These are phyloP conservation scores for Brachypodium distachyon DNA, from an alignment of 202 grass and related monocot genomes.

Conservation along the genomic window DNA sequence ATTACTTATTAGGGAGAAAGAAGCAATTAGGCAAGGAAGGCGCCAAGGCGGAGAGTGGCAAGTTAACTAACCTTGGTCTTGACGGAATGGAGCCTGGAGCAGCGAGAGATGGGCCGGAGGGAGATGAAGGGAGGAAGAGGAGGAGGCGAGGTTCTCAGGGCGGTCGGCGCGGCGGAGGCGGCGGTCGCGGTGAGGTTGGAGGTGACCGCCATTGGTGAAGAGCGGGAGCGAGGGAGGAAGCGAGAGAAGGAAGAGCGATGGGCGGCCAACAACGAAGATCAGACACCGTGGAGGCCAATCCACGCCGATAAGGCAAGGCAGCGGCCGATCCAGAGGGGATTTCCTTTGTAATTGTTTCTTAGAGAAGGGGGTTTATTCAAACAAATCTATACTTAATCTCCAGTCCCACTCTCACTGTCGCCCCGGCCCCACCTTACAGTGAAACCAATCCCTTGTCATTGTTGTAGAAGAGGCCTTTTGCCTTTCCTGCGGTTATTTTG, in stretches of 20 bases:
- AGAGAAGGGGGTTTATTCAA: too few relatives aligned
- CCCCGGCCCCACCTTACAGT: too few relatives aligned
- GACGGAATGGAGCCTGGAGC: constrained; percentile 29
- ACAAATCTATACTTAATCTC: too few relatives aligned
- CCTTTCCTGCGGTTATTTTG: too few relatives aligned
- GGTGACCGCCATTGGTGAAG: constrained; percentile 27
- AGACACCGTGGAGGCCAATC: constrained; percentile 23
- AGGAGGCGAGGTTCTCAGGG: background rate
- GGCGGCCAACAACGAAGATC: constrained; percentile 5
- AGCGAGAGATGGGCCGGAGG: constrained; percentile 21
- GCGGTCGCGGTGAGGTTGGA: constrained; percentile 18
- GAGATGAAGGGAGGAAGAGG: background rate
- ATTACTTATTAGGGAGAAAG: background rate
- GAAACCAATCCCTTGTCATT: too few relatives aligned
- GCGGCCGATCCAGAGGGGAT: too few relatives aligned
- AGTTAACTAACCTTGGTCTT: constrained; percentile 56
- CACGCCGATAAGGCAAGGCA: constrained; percentile 3
- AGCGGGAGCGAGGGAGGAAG: background rate
- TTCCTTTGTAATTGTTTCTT: too few relatives aligned
- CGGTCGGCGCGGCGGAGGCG: background rate
- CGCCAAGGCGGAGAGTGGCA: too few relatives aligned
- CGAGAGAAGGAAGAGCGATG: background rate
- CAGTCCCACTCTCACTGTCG: too few relatives aligned
- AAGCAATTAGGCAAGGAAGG: background rate
- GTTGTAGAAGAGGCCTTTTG: too few relatives aligned